Evolutionary conservation across 2,329 filamentous ascomycete species (phyloP).

Genomic region (Penicillium sp.): DNA sequence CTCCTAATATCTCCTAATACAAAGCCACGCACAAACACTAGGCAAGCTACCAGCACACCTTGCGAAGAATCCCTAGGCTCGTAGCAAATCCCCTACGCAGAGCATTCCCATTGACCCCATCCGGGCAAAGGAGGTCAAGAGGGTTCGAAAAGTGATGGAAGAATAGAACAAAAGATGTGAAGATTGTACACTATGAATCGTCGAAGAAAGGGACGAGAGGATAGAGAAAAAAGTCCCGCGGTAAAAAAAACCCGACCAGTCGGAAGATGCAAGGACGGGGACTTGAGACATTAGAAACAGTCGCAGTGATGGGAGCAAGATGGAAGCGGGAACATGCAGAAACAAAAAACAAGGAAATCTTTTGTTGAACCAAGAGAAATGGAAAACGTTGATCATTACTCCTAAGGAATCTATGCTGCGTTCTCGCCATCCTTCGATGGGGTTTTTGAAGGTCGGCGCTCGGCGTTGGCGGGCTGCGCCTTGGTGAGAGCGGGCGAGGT

Average conservation of each 20-base stretch:
- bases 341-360: conserved; percentile 27
- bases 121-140: background rate
- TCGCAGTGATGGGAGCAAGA: conserved; percentile 9
- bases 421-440: conserved; percentile 41
- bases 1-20: background rate
- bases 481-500: conserved; percentile 47
- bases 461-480: conserved; percentile 40
- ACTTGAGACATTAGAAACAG: conserved; percentile 6
- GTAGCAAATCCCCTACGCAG: background rate
- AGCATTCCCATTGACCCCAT: background rate
- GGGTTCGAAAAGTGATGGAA: conserved; percentile 11
- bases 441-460: conserved; percentile 43
- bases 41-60: background rate
- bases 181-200: conserved; percentile 32
- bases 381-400: conserved; percentile 38
- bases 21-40: background rate
- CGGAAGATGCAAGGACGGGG: conserved; percentile 23
- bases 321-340: conserved; percentile 4
- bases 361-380: conserved; percentile 27
- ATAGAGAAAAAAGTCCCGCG: conserved; percentile 7
- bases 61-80: background rate
- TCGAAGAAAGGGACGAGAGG: conserved; percentile 17
- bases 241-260: conserved; percentile 21
- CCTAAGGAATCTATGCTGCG: conserved; percentile 39
- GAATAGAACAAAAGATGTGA: conserved; percentile 22